Evolutionary conservation across 2,329 filamentous ascomycete genomes (phyloP).

Genomic region (Immersiporthe knoxdaviesiana): DNA sequence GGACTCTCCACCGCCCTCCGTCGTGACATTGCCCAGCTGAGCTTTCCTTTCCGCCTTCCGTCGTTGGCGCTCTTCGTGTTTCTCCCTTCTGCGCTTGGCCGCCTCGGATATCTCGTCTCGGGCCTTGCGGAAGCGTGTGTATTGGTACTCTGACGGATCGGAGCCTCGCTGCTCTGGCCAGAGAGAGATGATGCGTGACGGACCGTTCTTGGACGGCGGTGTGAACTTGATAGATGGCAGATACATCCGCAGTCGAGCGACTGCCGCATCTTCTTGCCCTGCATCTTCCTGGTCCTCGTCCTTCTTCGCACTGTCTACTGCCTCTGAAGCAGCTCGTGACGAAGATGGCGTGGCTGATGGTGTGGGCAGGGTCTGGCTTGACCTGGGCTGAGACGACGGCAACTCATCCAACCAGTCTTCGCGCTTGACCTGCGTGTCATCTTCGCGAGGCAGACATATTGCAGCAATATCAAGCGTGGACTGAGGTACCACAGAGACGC

Average conservation of each 20-base stretch:
- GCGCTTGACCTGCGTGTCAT: not conserved
- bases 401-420: not conserved
- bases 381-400: slow-evolving; percentile 14
- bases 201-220: slow-evolving; percentile 32
- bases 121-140: slow-evolving; percentile 29
- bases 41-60: slow-evolving; percentile 36
- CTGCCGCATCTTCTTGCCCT: slow-evolving; percentile 36
- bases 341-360: slow-evolving; percentile 27
- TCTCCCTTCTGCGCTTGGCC: slow-evolving; percentile 20
- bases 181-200: slow-evolving; percentile 38
- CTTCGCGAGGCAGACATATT: not conserved
- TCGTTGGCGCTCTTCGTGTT: slow-evolving; percentile 35
- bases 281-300: slow-evolving; percentile 27
- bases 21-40: slow-evolving; percentile 25
- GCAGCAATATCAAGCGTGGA: slow-evolving; percentile 15
- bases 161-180: slow-evolving; percentile 41
- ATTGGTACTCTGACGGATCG: slow-evolving; percentile 40
- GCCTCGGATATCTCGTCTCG: slow-evolving; percentile 14
- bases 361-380: slow-evolving; percentile 20
- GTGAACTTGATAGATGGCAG: slow-evolving; percentile 37
- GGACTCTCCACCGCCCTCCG: slow-evolving; percentile 31
- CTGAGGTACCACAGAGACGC: slow-evolving; percentile 17
- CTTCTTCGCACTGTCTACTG: not conserved
- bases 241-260: slow-evolving; percentile 42
- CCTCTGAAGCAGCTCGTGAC: slow-evolving; percentile 26